phyloP scores from a whole-genome alignment of 2,329 filamentous ascomycete species.

The Bipolaris oryzae region DNA sequence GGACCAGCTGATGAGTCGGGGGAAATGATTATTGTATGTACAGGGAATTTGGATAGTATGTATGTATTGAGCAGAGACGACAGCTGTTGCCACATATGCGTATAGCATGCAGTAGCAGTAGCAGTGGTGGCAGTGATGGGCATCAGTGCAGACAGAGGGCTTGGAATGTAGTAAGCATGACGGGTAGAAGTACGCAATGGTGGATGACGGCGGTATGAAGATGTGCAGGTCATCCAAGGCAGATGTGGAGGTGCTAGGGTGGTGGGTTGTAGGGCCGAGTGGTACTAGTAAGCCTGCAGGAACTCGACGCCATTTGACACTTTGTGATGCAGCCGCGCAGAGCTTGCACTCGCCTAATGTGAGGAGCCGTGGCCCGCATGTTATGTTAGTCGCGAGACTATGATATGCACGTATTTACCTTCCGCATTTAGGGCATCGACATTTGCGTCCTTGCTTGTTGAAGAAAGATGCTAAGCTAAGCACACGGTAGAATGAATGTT shows the following conservation, averaged over 20 bases:
- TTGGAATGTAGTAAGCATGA: too few relatives aligned
- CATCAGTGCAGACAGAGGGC: not conserved
- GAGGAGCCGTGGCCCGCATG: constrained; percentile 15
- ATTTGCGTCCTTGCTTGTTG: constrained; percentile 27
- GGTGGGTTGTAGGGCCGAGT: constrained; percentile 3
- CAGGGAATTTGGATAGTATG: too few relatives aligned
- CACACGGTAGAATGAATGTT: too few relatives aligned
- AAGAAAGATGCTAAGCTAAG: too few relatives aligned
- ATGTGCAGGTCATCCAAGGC: not conserved
- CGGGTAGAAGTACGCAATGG: not conserved
- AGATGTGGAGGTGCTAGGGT: constrained; percentile 7
- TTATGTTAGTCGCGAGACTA: constrained; percentile 29
- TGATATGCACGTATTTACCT: constrained; percentile 19
- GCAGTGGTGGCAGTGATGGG: not conserved
- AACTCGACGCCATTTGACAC: constrained; percentile 9
- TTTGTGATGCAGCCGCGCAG: constrained; percentile 20
- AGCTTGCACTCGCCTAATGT: constrained; percentile 19
- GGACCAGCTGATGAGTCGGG: constrained; percentile 21
- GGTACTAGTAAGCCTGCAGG: constrained; percentile 9
- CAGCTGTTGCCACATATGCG: too few relatives aligned
- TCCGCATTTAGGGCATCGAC: constrained; percentile 29
- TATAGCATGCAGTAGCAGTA: too few relatives aligned
- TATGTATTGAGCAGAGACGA: too few relatives aligned
- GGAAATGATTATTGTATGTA: too few relatives aligned
- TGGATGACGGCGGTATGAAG: not conserved